Conservation (phyloP, 176 grass and related monocot genomes). For the Dendrocalamus sinicus region DNA sequence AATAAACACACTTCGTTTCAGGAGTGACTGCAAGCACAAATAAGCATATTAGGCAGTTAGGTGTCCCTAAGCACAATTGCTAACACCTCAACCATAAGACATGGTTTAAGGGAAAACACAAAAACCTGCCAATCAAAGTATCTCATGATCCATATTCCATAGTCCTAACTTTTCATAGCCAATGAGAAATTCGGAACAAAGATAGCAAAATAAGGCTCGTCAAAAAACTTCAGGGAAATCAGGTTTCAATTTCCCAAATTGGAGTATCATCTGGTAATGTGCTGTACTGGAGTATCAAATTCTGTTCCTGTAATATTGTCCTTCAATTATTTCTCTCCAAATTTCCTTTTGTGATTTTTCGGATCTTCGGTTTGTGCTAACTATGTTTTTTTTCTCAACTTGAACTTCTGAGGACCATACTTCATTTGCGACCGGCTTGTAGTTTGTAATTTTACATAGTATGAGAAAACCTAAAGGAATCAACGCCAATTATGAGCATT, state of each 20-base stretch:
- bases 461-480: neutral
- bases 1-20: neutral
- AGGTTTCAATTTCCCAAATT: neutral
- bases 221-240: neutral
- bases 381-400: neutral
- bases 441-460: neutral
- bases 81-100: neutral
- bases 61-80: neutral
- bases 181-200: neutral
- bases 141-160: neutral
- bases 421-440: neutral
- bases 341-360: neutral
- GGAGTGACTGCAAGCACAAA: neutral
- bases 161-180: neutral
- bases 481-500: neutral
- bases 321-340: neutral
- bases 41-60: neutral
- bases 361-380: neutral
- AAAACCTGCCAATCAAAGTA: neutral
- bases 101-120: neutral
- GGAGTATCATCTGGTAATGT: neutral
- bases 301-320: neutral
- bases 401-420: neutral
- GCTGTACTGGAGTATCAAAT: neutral
- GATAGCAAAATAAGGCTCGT: neutral